Percentiles rank a stretch among this genome's conserved stretches.
These are phyloP conservation scores for Paratinospora sagittata DNA, from an alignment of 164 flowering plant species.

Conservation along the genomic window DNA sequence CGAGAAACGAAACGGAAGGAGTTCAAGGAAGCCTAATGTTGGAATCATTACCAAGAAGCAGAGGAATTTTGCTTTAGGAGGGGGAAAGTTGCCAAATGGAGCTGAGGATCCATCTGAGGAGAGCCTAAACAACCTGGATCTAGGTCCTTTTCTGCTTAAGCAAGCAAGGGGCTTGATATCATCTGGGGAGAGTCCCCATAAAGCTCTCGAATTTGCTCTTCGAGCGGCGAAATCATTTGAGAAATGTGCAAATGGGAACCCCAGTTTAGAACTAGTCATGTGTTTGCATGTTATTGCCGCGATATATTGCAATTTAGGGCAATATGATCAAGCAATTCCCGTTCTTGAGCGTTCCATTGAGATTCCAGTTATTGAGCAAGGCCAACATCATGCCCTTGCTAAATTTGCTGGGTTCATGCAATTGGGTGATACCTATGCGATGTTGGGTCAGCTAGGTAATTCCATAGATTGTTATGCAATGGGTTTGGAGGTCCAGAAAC, in stretches of 20 bases:
- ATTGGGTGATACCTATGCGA: slow-evolving; percentile 87
- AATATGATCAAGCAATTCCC: slow-evolving; percentile 69
- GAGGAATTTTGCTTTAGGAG: slow-evolving; percentile 28
- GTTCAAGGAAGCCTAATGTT: slow-evolving; percentile 23
- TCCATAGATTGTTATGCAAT: slow-evolving; percentile 55
- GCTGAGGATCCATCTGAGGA: slow-evolving; percentile 40
- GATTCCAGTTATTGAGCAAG: slow-evolving; percentile 67
- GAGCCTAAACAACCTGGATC: slow-evolving; percentile 52
- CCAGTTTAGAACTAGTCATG: slow-evolving; percentile 84
- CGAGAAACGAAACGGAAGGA: slow-evolving; percentile 32
- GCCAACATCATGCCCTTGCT: slow-evolving; percentile 85
- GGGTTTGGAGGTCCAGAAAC: slow-evolving; percentile 72
- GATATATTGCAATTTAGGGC: slow-evolving; percentile 74
- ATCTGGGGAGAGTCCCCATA: slow-evolving; percentile 63
- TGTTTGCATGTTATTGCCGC: slow-evolving; percentile 87
- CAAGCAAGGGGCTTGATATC: slow-evolving; percentile 79
- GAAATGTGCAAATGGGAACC: slow-evolving; percentile 60
- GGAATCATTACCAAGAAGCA: slow-evolving; percentile 42
- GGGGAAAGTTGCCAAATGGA: slow-evolving; percentile 36
- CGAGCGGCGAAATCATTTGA: slow-evolving; percentile 86
- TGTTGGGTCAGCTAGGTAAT: slow-evolving; percentile 83
- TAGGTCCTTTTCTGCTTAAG: slow-evolving; percentile 80
- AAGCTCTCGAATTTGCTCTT: slow-evolving; percentile 73
- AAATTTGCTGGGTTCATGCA: slow-evolving; percentile 95
- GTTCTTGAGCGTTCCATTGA: slow-evolving; percentile 72